These are phyloP conservation scores for Hygrocybe coccinea DNA, from an alignment of 768 basidiomycete species.

Conservation along the genomic window DNA sequence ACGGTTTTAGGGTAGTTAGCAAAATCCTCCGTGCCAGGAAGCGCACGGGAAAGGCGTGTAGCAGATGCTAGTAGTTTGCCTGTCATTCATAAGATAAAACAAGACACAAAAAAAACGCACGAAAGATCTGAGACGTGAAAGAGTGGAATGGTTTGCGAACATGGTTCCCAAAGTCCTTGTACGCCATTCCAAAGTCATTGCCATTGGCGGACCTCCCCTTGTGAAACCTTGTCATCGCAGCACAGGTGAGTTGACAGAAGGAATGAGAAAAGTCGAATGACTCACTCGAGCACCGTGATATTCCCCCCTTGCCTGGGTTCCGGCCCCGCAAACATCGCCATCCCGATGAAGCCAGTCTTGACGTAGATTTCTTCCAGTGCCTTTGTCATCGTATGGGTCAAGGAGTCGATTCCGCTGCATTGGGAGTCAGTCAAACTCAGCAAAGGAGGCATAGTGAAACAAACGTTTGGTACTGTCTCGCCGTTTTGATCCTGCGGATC, in stretches of 20 bases:
- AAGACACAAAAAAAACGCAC: background rate
- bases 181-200: background rate
- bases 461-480: too few species aligned
- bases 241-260: background rate
- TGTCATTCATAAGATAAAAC: background rate
- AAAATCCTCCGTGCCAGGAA: too few species aligned
- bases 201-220: background rate
- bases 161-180: background rate
- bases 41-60: too few species aligned
- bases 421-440: too few species aligned
- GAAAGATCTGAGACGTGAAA: background rate
- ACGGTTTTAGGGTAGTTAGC: too few species aligned
- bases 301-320: background rate
- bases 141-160: background rate
- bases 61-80: too few species aligned
- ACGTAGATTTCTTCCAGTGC: background rate
- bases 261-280: background rate
- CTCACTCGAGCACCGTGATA: background rate
- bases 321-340: background rate
- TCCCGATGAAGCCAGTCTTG: background rate
- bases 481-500: background rate
- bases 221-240: background rate
- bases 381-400: background rate
- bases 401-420: background rate
- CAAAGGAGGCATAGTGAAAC: too few species aligned